Conservation (phyloP, 2,329 filamentous ascomycete species). For the Torrubiella hemipterigena region DNA sequence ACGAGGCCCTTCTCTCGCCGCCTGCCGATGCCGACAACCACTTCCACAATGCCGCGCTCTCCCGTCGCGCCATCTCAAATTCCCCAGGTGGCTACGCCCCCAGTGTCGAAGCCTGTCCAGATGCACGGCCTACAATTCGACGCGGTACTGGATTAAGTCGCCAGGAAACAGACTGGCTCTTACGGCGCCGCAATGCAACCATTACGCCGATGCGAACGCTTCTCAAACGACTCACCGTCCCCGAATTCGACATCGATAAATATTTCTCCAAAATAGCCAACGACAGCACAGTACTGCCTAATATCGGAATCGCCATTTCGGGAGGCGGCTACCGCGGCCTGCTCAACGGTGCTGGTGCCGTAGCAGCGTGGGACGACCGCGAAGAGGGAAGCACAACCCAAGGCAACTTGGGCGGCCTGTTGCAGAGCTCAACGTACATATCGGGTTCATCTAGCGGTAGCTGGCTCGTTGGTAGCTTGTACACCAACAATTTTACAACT, state of each 20-base stretch:
- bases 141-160: constrained; percentile 3
- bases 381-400: constrained; percentile 43
- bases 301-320: constrained; percentile 59
- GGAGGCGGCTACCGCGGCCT: constrained; percentile 72
- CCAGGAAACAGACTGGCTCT: constrained; percentile 43
- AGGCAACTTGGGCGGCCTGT: constrained; percentile 49
- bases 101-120: constrained; percentile 1
- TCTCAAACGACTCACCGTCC: constrained; percentile 54
- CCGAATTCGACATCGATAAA: constrained; percentile 52
- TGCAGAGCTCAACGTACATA: constrained; percentile 66
- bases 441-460: constrained; percentile 63
- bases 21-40: not conserved
- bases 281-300: constrained; percentile 43
- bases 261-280: constrained; percentile 56
- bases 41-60: not conserved
- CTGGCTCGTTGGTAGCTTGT: constrained; percentile 66
- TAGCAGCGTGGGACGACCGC: constrained; percentile 62
- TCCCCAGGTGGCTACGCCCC: constrained; percentile 5
- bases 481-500: constrained; percentile 63
- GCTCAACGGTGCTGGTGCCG: constrained; percentile 62
- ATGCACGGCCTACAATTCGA: constrained; percentile 5
- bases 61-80: constrained; percentile 2
- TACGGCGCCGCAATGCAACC: constrained; percentile 54
- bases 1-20: too few species aligned
- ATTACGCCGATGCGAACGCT: constrained; percentile 58